Base-by-base conservation (phyloP, 2,329 filamentous ascomycete species). In the Stagonosporopsis vannaccii region DNA sequence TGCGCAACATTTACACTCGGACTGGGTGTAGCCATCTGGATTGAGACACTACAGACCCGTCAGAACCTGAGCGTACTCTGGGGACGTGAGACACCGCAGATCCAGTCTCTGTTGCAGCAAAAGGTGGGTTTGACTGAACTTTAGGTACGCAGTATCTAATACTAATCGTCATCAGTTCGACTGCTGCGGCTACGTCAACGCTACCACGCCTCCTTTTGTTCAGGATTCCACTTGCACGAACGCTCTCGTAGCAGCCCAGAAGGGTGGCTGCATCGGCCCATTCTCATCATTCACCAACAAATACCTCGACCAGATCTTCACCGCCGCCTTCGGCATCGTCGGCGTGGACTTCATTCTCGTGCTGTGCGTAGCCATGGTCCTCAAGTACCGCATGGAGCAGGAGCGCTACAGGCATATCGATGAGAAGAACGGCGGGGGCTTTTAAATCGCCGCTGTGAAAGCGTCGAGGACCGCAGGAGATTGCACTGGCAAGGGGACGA, bases 111-210 rank as follows among this genome's bases (percentile, higher is more conserved):
- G 50, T 81, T 95, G 72, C 90, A 95, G 75, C 82, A 85, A 65
- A 81, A 84, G 70, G 89, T 91, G 78, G 49, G 84, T 17, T 11
- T 75, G 17, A n/a, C 12, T 33, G 28, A 37, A 45, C 25, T 23
- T 20, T 26, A 46, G 36, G 17, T 58, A 44, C 37, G 41, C 55
- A 59, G 58, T 40, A 40, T 62, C 37, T 57, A 47, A 56, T 62
- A 49, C 59, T 65, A 54, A 68, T 64, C 61, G 67, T 28, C 7
- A 20, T 65, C 67, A 92, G 87, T 93, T 94, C 73, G 74, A 85
- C 66, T 95, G 91, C 84, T 95, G 91, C 67, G 91, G 91, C 59
- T 95, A 91, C 78, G 78, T 85, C 65, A 91, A 92, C 78, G 86
- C 84, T 74, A 89, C 87, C 4, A 82, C 85, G 12, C 89, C 89